These are phyloP conservation scores for Urochloa ruziziensis DNA, from an alignment of 176 grass and related monocot species.

Conservation along the genomic window DNA sequence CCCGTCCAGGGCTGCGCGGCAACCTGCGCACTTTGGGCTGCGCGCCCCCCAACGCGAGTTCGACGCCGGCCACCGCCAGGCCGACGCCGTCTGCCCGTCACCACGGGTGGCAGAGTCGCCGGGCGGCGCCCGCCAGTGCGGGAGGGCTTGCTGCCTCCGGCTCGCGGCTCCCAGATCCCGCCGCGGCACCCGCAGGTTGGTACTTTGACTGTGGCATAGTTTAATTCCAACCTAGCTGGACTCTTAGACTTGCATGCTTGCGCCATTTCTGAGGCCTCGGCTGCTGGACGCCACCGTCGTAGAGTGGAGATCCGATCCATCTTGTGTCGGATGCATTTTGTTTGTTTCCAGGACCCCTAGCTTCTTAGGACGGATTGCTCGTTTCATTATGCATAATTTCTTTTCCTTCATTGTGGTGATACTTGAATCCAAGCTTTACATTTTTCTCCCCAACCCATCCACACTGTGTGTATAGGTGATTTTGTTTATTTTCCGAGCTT, in stretches of 20 bases:
- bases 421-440: background rate
- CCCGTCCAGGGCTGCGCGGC: background rate
- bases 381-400: background rate
- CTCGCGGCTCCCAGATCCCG: conserved; percentile 6
- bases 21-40: background rate
- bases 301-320: conserved; percentile 13
- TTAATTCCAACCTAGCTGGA: background rate
- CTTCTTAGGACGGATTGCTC: background rate
- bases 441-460: background rate
- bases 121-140: conserved; percentile 3
- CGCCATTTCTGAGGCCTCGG: background rate
- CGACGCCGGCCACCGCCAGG: background rate
- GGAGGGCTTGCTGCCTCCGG: background rate
- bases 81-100: background rate
- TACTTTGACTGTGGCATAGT: background rate
- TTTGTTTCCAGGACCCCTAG: background rate
- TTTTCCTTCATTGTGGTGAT: background rate
- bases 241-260: background rate
- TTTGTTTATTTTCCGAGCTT: background rate
- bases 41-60: background rate
- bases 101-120: background rate
- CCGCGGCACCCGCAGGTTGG: background rate
- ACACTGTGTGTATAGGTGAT: background rate
- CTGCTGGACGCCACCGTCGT: background rate
- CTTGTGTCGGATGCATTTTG: background rate